Conservation (phyloP, 1,284 basidiomycete genomes). For the Trichosporon coremiiforme region DNA sequence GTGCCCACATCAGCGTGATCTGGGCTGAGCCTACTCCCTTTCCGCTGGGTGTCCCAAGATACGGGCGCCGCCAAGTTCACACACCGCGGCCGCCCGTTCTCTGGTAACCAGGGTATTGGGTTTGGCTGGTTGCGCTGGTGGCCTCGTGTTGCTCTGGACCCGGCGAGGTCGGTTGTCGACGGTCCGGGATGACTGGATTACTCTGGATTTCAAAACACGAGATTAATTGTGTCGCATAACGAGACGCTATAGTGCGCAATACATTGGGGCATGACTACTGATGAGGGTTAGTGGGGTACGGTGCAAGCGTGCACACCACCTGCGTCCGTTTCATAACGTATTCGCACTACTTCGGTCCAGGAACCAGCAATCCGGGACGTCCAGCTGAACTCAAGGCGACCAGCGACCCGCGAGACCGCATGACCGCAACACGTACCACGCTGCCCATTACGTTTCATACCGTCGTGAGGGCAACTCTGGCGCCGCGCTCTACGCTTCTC, state of each 20-base stretch:
- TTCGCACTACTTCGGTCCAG: conserved; percentile 19
- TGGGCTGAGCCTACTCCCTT: not conserved
- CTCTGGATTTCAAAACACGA: conserved; percentile 4
- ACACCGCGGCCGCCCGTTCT: not conserved
- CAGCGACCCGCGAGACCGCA: conserved; percentile 8
- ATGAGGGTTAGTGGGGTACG: not conserved
- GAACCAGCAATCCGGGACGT: conserved; percentile 15
- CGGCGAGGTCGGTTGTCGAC: not conserved
- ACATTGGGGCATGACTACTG: not conserved
- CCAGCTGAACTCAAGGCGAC: conserved; percentile 11
- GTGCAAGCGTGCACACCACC: conserved; percentile 5
- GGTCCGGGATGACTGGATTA: conserved; percentile 9
- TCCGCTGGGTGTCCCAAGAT: not conserved
- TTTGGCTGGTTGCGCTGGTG: not conserved
- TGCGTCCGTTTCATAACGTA: conserved; percentile 10
- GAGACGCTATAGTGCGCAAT: conserved; percentile 10
- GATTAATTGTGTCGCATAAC: conserved; percentile 7
- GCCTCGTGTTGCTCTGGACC: not conserved
- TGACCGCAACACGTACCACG: not conserved
- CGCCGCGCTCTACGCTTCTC: conserved; percentile 6
- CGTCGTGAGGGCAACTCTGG: conserved; percentile 12
- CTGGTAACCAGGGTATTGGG: conserved; percentile 17
- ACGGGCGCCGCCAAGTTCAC: conserved; percentile 8
- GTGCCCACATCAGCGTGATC: not conserved
- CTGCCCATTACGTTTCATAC: conserved; percentile 11